Evolutionary conservation across 2,329 filamentous ascomycete species (phyloP).

Genomic region (Cephalotrichum gorgonifer): DNA sequence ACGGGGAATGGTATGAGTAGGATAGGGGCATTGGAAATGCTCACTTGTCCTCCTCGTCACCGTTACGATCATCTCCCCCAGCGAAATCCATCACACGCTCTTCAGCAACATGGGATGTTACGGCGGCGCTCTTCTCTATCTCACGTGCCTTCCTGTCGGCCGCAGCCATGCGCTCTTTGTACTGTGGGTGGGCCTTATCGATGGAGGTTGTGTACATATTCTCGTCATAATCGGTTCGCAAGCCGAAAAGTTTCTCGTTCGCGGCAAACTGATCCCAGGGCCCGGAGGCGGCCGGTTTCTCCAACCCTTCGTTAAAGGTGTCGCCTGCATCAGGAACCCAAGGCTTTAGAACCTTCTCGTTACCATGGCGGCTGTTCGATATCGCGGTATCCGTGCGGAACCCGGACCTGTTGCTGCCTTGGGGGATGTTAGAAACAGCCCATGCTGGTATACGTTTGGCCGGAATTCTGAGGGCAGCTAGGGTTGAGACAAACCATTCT

Average conservation of each 20-base stretch:
- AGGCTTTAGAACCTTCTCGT: slow-evolving; percentile 67
- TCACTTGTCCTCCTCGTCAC: slow-evolving; percentile 89
- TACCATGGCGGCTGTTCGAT: slow-evolving; percentile 58
- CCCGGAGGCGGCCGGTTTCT: slow-evolving; percentile 38
- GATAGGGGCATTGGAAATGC: slow-evolving; percentile 14
- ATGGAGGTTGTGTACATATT: slow-evolving; percentile 90
- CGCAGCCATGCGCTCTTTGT: slow-evolving; percentile 64
- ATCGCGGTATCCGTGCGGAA: slow-evolving; percentile 89
- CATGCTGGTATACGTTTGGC: not conserved
- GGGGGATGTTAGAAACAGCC: slow-evolving; percentile 7
- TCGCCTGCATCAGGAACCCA: slow-evolving; percentile 64
- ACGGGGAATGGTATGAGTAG: not conserved
- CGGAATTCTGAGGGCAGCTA: not conserved
- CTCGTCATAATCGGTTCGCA: slow-evolving; percentile 87
- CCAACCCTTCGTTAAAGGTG: slow-evolving; percentile 60
- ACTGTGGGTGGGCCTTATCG: slow-evolving; percentile 72
- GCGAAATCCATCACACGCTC: slow-evolving; percentile 67
- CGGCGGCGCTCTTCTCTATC: slow-evolving; percentile 67
- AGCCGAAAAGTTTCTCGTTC: slow-evolving; percentile 79
- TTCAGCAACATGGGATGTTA: slow-evolving; percentile 78
- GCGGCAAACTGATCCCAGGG: slow-evolving; percentile 90
- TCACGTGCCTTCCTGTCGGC: slow-evolving; percentile 81
- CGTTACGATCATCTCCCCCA: slow-evolving; percentile 54
- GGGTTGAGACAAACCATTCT: slow-evolving; percentile 22
- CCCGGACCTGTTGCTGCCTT: slow-evolving; percentile 52